These are phyloP conservation scores for Pyracantha coccinea DNA, from an alignment of 331 rosid genomes.

Conservation along the genomic window DNA sequence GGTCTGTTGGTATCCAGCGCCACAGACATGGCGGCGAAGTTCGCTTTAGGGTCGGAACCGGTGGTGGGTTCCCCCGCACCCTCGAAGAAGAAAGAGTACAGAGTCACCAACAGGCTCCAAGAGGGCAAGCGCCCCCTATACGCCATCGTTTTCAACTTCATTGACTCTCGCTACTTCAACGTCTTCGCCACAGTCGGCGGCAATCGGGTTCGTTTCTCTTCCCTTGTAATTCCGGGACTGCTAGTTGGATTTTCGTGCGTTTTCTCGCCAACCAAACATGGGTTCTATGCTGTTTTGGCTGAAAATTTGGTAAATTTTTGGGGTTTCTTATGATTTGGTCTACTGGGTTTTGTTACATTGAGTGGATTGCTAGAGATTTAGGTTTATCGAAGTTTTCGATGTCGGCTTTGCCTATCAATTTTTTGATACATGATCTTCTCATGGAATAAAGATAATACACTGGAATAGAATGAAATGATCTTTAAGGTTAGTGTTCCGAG, in stretches of 20 bases:
- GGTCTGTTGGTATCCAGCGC: background rate
- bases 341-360: background rate
- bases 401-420: background rate
- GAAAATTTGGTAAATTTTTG: background rate
- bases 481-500: background rate
- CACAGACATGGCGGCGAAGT: conserved; percentile 51
- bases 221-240: background rate
- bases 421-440: too few species aligned
- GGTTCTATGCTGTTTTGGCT: background rate
- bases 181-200: conserved; percentile 95
- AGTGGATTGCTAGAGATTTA: background rate
- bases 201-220: conserved; percentile 49
- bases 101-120: conserved; percentile 83
- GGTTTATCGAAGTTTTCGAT: too few species aligned
- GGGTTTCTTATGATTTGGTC: background rate
- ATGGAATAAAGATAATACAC: background rate
- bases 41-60: conserved; percentile 67
- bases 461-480: too few species aligned
- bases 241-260: background rate
- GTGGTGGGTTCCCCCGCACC: conserved; percentile 52
- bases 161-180: conserved; percentile 63
- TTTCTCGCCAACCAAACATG: background rate
- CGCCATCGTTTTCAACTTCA: conserved; percentile 71
- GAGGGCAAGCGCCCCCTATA: conserved; percentile 89
- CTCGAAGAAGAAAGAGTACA: conserved; percentile 61